phyloP scores from a whole-genome alignment of 257 asterid genomes.

The Cinchona pubescens region DNA sequence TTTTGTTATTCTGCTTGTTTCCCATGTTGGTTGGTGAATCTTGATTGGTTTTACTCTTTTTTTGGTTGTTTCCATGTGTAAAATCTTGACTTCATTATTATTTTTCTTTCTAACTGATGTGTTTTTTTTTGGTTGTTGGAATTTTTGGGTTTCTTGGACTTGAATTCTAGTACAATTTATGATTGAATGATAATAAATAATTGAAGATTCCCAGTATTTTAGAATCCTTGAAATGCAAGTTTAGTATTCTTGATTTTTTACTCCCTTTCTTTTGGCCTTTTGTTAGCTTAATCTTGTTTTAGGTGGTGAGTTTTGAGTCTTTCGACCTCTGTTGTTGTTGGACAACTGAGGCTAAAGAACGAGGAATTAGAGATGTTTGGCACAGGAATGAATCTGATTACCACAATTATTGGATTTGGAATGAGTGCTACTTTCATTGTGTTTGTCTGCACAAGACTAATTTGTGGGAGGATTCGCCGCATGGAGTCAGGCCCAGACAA shows the following conservation, averaged over 20 bases:
- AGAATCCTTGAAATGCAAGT: slow-evolving; percentile 15
- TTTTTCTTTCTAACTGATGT: not conserved
- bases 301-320: not conserved
- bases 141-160: not conserved
- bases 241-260: not conserved
- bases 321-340: slow-evolving; percentile 8
- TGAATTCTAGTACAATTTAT: slow-evolving; percentile 4
- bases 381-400: slow-evolving; percentile 72
- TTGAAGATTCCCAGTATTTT: slow-evolving; percentile 3
- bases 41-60: not conserved
- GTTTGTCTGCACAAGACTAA: slow-evolving; percentile 77
- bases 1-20: slow-evolving; percentile 1
- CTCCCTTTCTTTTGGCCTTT: slow-evolving; percentile 6
- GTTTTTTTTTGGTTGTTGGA: slow-evolving; percentile 1
- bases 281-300: slow-evolving; percentile 6
- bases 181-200: not conserved
- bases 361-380: slow-evolving; percentile 49
- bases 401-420: slow-evolving; percentile 86
- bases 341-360: slow-evolving; percentile 17
- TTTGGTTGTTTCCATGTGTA: slow-evolving; percentile 17
- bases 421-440: slow-evolving; percentile 96
- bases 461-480: slow-evolving; percentile 74
- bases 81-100: slow-evolving; percentile 39
- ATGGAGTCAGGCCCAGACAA: slow-evolving; percentile 57
- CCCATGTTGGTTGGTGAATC: slow-evolving; percentile 17